These are phyloP conservation scores for Gliomastix tumulicola DNA, from an alignment of 2,329 filamentous ascomycete genomes.

Conservation along the genomic window DNA sequence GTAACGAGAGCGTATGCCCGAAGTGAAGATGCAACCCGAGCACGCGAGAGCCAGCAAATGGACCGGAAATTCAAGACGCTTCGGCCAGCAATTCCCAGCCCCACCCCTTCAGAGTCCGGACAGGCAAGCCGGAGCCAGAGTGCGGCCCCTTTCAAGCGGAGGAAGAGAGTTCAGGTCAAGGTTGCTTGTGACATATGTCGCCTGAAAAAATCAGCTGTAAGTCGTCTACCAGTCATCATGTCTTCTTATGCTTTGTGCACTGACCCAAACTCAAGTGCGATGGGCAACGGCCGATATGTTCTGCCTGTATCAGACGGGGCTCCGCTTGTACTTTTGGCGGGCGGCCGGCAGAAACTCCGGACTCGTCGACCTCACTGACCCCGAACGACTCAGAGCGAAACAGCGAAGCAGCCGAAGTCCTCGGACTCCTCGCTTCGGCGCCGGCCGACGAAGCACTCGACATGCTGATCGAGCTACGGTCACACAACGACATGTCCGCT, in stretches of 20 bases:
- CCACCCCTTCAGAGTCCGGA: no score
- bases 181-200: constrained; percentile 7
- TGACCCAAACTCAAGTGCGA: constrained; percentile 8
- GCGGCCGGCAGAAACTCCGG: constrained; percentile 1
- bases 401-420: constrained; percentile 3
- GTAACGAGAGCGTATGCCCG: no score
- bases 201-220: constrained; percentile 6
- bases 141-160: not conserved
- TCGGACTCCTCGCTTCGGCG: constrained; percentile 1
- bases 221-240: not conserved
- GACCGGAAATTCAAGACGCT: no score
- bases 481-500: not conserved
- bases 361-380: not conserved
- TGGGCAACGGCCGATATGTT: constrained; percentile 5
- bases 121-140: no score
- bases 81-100: no score
- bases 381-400: constrained; percentile 1
- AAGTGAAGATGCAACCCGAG: no score
- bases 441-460: not conserved
- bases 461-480: constrained; percentile 1
- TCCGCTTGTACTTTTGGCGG: constrained; percentile 5
- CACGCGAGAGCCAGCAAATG: no score
- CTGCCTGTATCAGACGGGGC: constrained; percentile 4
- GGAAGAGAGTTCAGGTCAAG: constrained; percentile 7
- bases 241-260: no score